Percentiles rank a stretch among this genome's conserved stretches.
These are phyloP conservation scores for Talaromyces sp. DNA, from an alignment of 2,329 filamentous ascomycete genomes.

Conservation along the genomic window DNA sequence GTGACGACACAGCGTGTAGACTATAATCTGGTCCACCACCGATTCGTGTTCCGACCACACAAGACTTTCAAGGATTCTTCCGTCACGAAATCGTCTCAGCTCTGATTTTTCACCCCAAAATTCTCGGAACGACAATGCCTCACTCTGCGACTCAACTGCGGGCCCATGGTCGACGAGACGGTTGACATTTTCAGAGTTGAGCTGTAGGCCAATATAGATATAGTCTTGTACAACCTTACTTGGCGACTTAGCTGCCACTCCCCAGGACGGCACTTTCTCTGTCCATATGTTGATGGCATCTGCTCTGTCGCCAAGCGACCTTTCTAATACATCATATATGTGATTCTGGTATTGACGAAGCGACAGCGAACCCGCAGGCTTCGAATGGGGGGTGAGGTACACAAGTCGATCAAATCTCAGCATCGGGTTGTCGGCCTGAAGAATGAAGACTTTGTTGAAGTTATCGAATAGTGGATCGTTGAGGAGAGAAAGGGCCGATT, in stretches of 20 bases:
- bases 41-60: slow-evolving; percentile 70
- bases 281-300: slow-evolving; percentile 59
- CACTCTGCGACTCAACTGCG: slow-evolving; percentile 75
- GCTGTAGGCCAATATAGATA: slow-evolving; percentile 62
- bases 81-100: slow-evolving; percentile 88
- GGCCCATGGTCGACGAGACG: slow-evolving; percentile 86
- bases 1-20: slow-evolving; percentile 65
- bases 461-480: slow-evolving; percentile 69
- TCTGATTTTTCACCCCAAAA: slow-evolving; percentile 97
- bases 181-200: slow-evolving; percentile 66
- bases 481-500: slow-evolving; percentile 66
- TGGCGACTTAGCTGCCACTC: slow-evolving; percentile 37
- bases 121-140: slow-evolving; percentile 72
- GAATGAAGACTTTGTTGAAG: slow-evolving; percentile 80
- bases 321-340: slow-evolving; percentile 61
- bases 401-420: slow-evolving; percentile 53
- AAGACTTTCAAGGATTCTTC: slow-evolving; percentile 85
- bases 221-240: slow-evolving; percentile 19
- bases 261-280: slow-evolving; percentile 40
- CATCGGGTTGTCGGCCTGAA: slow-evolving; percentile 47
- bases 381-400: slow-evolving; percentile 22
- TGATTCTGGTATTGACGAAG: slow-evolving; percentile 24
- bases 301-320: slow-evolving; percentile 70
- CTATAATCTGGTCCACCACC: slow-evolving; percentile 74
- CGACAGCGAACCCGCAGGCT: slow-evolving; percentile 21